A percentile compares a stretch with the other conserved stretches of the same genome.
phyloP scores from a whole-genome alignment of 257 asterid species.

The Euphrasia confusa region DNA sequence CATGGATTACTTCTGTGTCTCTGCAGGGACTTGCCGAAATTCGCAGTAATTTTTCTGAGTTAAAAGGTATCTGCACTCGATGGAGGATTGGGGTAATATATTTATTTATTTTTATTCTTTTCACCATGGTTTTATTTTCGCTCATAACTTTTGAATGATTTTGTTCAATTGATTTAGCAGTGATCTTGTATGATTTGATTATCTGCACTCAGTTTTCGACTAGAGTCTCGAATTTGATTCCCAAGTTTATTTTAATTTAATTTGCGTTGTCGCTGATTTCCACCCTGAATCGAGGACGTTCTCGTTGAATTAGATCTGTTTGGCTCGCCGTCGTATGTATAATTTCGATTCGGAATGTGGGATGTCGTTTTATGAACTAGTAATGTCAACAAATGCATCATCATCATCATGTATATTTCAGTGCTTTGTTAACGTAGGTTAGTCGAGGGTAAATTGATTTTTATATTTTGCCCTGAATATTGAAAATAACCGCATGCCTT shows the following conservation, averaged over 20 bases:
- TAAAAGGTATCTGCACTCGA: conserved; percentile 26
- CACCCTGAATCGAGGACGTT: neutral
- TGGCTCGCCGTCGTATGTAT: neutral
- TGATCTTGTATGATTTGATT: neutral
- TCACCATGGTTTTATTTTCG: neutral
- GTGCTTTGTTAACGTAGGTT: neutral
- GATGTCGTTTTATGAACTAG: neutral
- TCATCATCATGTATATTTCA: neutral
- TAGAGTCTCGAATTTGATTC: neutral
- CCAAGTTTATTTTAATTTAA: neutral
- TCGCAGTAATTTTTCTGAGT: conserved; percentile 23
- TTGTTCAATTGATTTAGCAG: neutral
- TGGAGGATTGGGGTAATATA: conserved; percentile 73
- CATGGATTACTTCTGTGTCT: neutral
- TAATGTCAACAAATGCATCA: neutral
- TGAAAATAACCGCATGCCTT: neutral
- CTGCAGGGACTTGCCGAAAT: conserved; percentile 15
- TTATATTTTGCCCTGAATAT: neutral
- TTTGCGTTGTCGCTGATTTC: neutral
- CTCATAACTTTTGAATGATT: neutral
- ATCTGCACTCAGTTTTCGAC: neutral
- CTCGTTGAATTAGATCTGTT: neutral
- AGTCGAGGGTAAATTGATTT: no score
- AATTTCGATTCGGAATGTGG: neutral
- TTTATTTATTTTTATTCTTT: neutral